Conservation (phyloP, 208 protist species). For the Leptomonas pyrrhocoris region DNA sequence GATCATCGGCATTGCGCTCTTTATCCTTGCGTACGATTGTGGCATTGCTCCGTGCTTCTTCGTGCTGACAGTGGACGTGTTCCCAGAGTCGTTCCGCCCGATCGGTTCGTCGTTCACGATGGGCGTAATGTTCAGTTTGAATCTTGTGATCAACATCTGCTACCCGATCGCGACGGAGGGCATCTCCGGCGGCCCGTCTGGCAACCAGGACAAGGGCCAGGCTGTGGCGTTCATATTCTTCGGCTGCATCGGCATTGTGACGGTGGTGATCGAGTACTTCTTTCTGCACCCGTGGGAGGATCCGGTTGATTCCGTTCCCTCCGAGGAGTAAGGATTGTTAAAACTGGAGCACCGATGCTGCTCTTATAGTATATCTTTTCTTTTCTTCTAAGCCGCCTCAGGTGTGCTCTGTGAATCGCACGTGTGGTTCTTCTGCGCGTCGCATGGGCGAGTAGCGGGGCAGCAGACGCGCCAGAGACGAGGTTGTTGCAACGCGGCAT, state of each 20-base stretch:
- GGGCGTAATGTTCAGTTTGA: constrained; percentile 57
- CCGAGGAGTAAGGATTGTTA: too few relatives aligned
- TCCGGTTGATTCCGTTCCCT: neutral
- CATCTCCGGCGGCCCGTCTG: constrained; percentile 65
- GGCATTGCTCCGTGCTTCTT: constrained; percentile 66
- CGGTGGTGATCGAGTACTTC: constrained; percentile 54
- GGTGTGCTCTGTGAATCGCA: too few relatives aligned
- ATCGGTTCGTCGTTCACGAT: constrained; percentile 52
- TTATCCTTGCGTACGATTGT: constrained; percentile 55
- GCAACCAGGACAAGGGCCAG: constrained; percentile 70
- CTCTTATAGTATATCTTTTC: too few relatives aligned
- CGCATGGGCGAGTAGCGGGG: too few relatives aligned
- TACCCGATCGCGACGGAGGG: constrained; percentile 64
- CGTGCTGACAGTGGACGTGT: constrained; percentile 61
- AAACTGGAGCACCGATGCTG: too few relatives aligned
- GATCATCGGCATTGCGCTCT: constrained; percentile 58
- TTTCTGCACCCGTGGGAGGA: constrained; percentile 46
- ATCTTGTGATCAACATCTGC: constrained; percentile 66
- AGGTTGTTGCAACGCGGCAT: too few relatives aligned
- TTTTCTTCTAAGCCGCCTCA: too few relatives aligned
- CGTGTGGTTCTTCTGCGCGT: too few relatives aligned
- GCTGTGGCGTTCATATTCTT: constrained; percentile 68
- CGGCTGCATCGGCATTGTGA: constrained; percentile 49
- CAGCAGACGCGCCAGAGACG: too few relatives aligned
- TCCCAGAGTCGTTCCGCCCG: constrained; percentile 63